Evolutionary conservation across 768 basidiomycete species (phyloP).

Genomic region (Gloeostereum incarnatum): DNA sequence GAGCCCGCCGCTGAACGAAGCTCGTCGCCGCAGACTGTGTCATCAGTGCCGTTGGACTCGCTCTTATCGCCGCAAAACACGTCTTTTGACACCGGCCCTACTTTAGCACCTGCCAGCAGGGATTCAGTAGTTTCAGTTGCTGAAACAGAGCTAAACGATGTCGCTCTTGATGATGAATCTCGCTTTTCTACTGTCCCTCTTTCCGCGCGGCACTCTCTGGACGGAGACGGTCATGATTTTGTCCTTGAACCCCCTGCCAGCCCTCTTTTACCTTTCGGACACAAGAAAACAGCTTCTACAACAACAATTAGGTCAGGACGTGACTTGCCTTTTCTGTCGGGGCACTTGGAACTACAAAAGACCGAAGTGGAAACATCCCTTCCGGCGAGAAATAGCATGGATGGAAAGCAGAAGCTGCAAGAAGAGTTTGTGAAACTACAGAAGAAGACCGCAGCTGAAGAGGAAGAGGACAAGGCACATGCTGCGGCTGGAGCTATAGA

Average conservation of each 20-base stretch:
- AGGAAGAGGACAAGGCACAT: conserved; percentile 24
- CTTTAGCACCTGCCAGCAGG: conserved; percentile 6
- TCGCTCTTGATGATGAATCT: conserved; percentile 41
- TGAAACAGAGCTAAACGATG: conserved; percentile 58
- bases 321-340: conserved; percentile 45
- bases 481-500: conserved; percentile 37
- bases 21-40: too few relatives aligned
- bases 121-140: conserved; percentile 33
- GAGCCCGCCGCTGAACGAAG: too few relatives aligned
- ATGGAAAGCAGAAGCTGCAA: conserved; percentile 63
- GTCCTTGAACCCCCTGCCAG: background rate
- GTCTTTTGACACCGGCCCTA: conserved; percentile 11
- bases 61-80: conserved; percentile 39
- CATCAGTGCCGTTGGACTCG: conserved; percentile 31
- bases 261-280: conserved; percentile 12
- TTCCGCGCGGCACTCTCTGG: too few relatives aligned
- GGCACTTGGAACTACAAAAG: conserved; percentile 40
- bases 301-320: conserved; percentile 45
- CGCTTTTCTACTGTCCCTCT: conserved; percentile 27
- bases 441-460: conserved; percentile 37
- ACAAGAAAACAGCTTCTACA: conserved; percentile 57
- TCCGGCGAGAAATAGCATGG: conserved; percentile 38
- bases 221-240: conserved; percentile 4
- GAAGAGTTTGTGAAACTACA: conserved; percentile 69
- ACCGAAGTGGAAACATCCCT: conserved; percentile 28